phyloP scores from a whole-genome alignment of 164 flowering plant genomes.

The Nelumbo lutea region DNA sequence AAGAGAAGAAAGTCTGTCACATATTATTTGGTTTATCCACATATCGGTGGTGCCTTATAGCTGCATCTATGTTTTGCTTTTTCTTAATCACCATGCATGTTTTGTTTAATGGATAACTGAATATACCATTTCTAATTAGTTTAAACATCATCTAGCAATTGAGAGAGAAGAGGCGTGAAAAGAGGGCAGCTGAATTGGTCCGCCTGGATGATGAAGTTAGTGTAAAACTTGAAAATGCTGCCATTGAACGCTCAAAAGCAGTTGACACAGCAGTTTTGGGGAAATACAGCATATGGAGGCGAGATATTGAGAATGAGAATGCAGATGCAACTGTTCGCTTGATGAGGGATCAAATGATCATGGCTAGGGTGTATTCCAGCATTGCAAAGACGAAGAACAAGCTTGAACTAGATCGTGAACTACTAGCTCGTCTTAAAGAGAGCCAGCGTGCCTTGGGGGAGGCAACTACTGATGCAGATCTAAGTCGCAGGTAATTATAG shows the following conservation, averaged over 20 bases:
- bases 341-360: conserved; percentile 90
- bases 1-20: background rate
- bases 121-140: background rate
- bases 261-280: conserved; percentile 94
- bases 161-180: conserved; percentile 77
- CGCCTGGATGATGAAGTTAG: conserved; percentile 67
- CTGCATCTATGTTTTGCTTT: background rate
- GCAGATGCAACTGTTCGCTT: conserved; percentile 79
- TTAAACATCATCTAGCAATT: conserved; percentile 45
- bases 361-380: conserved; percentile 90
- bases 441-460: conserved; percentile 91
- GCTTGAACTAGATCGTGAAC: conserved; percentile 51
- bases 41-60: background rate
- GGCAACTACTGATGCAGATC: conserved; percentile 72
- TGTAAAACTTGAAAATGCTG: conserved; percentile 88
- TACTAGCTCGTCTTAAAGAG: conserved; percentile 68
- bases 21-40: background rate
- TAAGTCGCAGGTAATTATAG: conserved; percentile 55
- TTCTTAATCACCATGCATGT: background rate
- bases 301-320: conserved; percentile 86
- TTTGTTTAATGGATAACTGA: too few species aligned
- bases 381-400: conserved; percentile 82
- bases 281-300: conserved; percentile 94
- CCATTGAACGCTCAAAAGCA: conserved; percentile 88
- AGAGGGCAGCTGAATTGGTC: conserved; percentile 66